phyloP scores from a whole-genome alignment of 2,329 filamentous ascomycete species.

The Cladosporium sp. region DNA sequence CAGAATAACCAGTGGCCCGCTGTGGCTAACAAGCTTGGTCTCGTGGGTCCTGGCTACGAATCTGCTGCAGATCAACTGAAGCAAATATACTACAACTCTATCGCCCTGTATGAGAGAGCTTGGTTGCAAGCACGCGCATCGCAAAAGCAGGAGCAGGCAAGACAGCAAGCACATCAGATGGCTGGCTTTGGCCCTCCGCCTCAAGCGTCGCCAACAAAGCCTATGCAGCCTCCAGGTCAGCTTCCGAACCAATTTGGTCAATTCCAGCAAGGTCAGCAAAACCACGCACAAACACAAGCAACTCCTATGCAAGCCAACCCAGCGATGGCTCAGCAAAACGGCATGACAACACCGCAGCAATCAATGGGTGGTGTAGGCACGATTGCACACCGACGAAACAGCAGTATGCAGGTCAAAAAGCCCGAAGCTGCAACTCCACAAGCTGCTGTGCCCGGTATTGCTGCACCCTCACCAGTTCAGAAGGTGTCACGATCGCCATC shows the following conservation, averaged over 20 bases:
- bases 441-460: conserved; percentile 14
- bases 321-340: conserved; percentile 42
- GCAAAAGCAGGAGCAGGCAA: conserved; percentile 32
- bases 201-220: conserved; percentile 32
- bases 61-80: conserved; percentile 66
- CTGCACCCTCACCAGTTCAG: conserved; percentile 26
- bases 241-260: conserved; percentile 22
- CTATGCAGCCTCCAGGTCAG: conserved; percentile 25
- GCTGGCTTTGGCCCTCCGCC: conserved; percentile 30
- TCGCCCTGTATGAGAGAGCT: conserved; percentile 71
- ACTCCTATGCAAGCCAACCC: conserved; percentile 46
- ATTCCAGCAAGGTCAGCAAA: conserved; percentile 16
- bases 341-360: conserved; percentile 43
- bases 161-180: conserved; percentile 37
- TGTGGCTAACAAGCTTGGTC: conserved; percentile 55
- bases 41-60: conserved; percentile 45
- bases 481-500: conserved; percentile 27
- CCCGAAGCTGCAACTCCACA: conserved; percentile 27
- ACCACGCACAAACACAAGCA: conserved; percentile 29
- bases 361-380: conserved; percentile 32
- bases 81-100: conserved; percentile 69
- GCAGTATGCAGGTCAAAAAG: conserved; percentile 22
- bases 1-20: conserved; percentile 68
- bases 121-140: conserved; percentile 53
- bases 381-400: conserved; percentile 29